Percentiles rank a stretch among this genome's conserved stretches.
Conservation (phyloP, 1,139 yeast genomes). For the Candida tropicalis region DNA sequence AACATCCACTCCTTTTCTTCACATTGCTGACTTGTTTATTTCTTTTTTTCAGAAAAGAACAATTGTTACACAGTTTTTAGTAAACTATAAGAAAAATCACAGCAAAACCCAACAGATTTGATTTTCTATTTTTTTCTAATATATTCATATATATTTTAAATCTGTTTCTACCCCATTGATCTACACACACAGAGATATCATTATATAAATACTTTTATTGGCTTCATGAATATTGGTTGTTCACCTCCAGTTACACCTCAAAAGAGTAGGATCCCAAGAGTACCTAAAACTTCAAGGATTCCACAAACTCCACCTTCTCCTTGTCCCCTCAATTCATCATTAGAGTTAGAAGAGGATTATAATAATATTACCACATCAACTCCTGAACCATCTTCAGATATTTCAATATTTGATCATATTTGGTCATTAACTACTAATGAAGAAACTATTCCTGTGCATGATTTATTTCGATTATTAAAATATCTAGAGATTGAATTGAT, state of each 20-base stretch:
- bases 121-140: too few relatives aligned
- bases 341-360: not conserved
- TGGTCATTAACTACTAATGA: conserved; percentile 11
- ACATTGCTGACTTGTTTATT: too few relatives aligned
- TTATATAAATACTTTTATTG: too few relatives aligned
- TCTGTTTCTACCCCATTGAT: too few relatives aligned
- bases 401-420: conserved; percentile 11
- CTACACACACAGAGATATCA: too few relatives aligned
- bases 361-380: not conserved
- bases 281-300: not conserved
- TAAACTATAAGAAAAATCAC: too few relatives aligned
- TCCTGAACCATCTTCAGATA: not conserved
- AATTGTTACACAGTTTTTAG: too few relatives aligned
- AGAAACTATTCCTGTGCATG: conserved; percentile 1
- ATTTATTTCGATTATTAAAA: conserved; percentile 9
- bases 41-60: too few relatives aligned
- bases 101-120: too few relatives aligned
- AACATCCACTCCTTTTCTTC: too few relatives aligned
- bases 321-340: too few relatives aligned
- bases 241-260: not conserved
- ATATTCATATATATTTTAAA: too few relatives aligned
- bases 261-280: not conserved
- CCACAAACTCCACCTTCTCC: not conserved
- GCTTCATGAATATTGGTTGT: not conserved
- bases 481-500: conserved; percentile 8